These are phyloP conservation scores for Lonicera japonica DNA, from an alignment of 129 eudicot species.

Conservation along the genomic window DNA sequence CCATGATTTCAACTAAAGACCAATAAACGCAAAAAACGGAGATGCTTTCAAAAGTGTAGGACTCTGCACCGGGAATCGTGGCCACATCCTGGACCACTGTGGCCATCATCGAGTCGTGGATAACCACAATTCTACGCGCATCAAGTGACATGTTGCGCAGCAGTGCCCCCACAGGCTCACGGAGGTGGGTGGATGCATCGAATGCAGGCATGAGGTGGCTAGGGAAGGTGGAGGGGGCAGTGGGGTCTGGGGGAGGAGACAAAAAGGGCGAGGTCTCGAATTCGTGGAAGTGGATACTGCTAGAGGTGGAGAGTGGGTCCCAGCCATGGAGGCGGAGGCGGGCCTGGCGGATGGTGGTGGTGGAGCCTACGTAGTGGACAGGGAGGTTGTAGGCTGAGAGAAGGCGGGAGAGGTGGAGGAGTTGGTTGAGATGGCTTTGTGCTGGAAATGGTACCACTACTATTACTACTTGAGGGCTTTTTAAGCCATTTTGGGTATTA, in stretches of 20 bases:
- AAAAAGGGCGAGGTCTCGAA: slow-evolving; percentile 27
- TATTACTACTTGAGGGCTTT: slow-evolving; percentile 26
- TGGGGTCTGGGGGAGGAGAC: slow-evolving; percentile 47
- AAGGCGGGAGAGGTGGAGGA: slow-evolving; percentile 59
- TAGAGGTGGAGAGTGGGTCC: slow-evolving; percentile 19
- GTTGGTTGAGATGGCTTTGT: slow-evolving; percentile 84
- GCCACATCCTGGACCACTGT: slow-evolving; percentile 45
- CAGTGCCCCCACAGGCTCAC: slow-evolving; percentile 29
- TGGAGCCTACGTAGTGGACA: slow-evolving; percentile 44
- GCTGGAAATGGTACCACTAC: slow-evolving; percentile 64
- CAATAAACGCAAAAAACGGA: slow-evolving; percentile 30
- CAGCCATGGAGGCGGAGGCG: slow-evolving; percentile 43
- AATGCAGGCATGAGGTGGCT: slow-evolving; percentile 42
- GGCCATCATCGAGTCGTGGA: slow-evolving; percentile 50
- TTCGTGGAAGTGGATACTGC: slow-evolving; percentile 49
- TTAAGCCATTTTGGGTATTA: not conserved
- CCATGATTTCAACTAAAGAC: slow-evolving; percentile 1
- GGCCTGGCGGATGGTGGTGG: slow-evolving; percentile 57
- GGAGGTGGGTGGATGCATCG: slow-evolving; percentile 30
- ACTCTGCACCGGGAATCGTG: slow-evolving; percentile 34
- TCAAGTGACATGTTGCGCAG: slow-evolving; percentile 21
- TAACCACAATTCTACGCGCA: slow-evolving; percentile 30
- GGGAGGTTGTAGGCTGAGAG: slow-evolving; percentile 60
- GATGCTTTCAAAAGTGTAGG: slow-evolving; percentile 33
- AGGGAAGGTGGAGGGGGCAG: slow-evolving; percentile 38